These are phyloP conservation scores for Lentinula detonsa DNA, from an alignment of 768 basidiomycete genomes.

Conservation along the genomic window DNA sequence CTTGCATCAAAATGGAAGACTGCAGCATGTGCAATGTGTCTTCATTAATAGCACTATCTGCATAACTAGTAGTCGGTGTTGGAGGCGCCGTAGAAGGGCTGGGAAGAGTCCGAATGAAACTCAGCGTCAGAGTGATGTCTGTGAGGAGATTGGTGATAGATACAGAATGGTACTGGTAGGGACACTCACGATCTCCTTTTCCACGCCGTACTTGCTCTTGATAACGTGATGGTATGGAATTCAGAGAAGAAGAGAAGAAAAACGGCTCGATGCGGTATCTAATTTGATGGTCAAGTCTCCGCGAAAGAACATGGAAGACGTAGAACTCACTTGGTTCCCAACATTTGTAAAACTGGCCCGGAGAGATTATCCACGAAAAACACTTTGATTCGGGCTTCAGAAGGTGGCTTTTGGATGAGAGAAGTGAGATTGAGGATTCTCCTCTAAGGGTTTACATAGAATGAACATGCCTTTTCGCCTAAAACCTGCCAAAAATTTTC, in stretches of 20 bases:
- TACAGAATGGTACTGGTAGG: not conserved
- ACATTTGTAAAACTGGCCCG: constrained; percentile 23
- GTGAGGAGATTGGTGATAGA: not conserved
- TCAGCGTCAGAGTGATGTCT: constrained; percentile 40
- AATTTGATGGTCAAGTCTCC: not conserved
- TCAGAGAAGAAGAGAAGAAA: constrained; percentile 36
- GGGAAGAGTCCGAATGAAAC: constrained; percentile 20
- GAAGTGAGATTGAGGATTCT: not conserved
- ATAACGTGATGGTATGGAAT: constrained; percentile 36
- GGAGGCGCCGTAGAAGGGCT: not conserved
- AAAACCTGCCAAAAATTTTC: constrained; percentile 23
- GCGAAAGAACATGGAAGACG: not conserved
- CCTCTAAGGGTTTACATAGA: not conserved
- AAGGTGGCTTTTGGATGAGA: constrained; percentile 13
- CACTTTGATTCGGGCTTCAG: constrained; percentile 21
- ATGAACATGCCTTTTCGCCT: constrained; percentile 15
- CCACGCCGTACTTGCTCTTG: constrained; percentile 23
- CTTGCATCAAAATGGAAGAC: constrained; percentile 8
- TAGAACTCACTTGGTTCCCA: constrained; percentile 29
- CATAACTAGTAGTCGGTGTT: not conserved
- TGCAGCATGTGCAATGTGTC: constrained; percentile 3
- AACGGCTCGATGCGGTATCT: constrained; percentile 39
- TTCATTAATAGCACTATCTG: not conserved
- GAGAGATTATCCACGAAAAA: constrained; percentile 31
- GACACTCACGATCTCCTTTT: constrained; percentile 30